phyloP scores from a whole-genome alignment of 2,329 filamentous ascomycete genomes.

The Aspergillus candidus region DNA sequence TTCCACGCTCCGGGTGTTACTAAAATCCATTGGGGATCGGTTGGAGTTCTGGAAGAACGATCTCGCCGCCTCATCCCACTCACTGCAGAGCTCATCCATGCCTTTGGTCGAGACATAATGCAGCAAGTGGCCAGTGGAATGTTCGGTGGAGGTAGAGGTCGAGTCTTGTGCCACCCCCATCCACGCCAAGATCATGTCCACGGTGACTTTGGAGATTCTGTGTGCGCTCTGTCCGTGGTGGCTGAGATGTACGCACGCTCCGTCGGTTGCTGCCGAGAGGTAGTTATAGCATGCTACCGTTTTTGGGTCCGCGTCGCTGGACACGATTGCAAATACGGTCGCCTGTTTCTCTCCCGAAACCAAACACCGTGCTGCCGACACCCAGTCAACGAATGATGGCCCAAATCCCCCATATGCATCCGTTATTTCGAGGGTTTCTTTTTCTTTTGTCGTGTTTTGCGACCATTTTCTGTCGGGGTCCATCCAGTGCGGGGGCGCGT shows the following conservation, averaged over 20 bases:
- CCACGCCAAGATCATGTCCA: constrained; percentile 41
- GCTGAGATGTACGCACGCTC: constrained; percentile 34
- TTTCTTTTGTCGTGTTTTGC: no score
- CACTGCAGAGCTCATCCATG: no score
- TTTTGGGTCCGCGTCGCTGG: constrained; percentile 7
- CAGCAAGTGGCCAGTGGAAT: no score
- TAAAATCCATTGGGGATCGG: no score
- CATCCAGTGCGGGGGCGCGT: constrained; percentile 44
- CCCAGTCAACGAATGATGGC: constrained; percentile 42
- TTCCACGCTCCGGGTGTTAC: constrained; percentile 8
- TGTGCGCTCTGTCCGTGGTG: constrained; percentile 10
- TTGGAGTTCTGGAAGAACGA: no score
- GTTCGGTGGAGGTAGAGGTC: no score
- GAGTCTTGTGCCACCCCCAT: constrained; percentile 30
- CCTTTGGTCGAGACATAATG: no score
- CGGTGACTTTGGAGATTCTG: constrained; percentile 38
- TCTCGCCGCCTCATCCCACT: no score
- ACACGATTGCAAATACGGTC: no score
- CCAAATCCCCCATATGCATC: constrained; percentile 29
- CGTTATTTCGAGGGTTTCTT: no score
- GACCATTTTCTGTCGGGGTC: background rate
- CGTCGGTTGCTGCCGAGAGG: constrained; percentile 40
- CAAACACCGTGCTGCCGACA: constrained; percentile 32
- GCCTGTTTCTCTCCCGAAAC: constrained; percentile 25
- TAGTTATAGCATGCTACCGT: constrained; percentile 36